phyloP scores from a whole-genome alignment of 352 stramenopile species.

The Phytophthora vignae region DNA sequence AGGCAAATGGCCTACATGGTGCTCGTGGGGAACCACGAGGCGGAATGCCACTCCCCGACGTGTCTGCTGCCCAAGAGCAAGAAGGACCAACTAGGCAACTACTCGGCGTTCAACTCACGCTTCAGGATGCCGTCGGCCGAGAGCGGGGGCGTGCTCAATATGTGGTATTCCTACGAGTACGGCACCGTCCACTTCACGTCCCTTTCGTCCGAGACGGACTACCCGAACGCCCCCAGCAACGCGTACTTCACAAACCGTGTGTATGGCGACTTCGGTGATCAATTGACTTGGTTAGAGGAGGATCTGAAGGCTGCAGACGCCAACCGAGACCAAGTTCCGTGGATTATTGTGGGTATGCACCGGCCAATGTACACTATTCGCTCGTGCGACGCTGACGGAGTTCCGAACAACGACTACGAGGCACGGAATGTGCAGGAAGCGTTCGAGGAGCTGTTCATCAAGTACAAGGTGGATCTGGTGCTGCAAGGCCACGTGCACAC shows the following conservation, averaged over 20 bases:
- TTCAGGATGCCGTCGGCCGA: constrained; percentile 52
- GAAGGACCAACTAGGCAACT: constrained; percentile 49
- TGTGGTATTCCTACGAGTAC: constrained; percentile 58
- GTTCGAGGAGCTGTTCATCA: constrained; percentile 68
- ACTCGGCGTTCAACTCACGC: constrained; percentile 61
- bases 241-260: constrained; percentile 36
- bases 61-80: constrained; percentile 37
- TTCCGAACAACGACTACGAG: constrained; percentile 27
- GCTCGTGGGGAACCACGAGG: constrained; percentile 76
- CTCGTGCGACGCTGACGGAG: constrained; percentile 26
- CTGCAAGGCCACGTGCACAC: constrained; percentile 56
- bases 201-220: constrained; percentile 76
- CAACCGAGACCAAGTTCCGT: constrained; percentile 55
- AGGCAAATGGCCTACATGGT: constrained; percentile 70
- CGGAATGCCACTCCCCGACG: constrained; percentile 53
- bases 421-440: constrained; percentile 46
- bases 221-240: constrained; percentile 44
- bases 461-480: constrained; percentile 72
- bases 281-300: constrained; percentile 61
- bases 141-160: constrained; percentile 44
- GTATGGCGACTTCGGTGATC: constrained; percentile 51
- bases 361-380: constrained; percentile 57
- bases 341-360: constrained; percentile 66
- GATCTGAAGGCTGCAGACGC: constrained; percentile 57
- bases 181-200: constrained; percentile 71